Evolutionary conservation across 306 rosid genomes (phyloP).

Genomic region (Cucurbita pepo): DNA sequence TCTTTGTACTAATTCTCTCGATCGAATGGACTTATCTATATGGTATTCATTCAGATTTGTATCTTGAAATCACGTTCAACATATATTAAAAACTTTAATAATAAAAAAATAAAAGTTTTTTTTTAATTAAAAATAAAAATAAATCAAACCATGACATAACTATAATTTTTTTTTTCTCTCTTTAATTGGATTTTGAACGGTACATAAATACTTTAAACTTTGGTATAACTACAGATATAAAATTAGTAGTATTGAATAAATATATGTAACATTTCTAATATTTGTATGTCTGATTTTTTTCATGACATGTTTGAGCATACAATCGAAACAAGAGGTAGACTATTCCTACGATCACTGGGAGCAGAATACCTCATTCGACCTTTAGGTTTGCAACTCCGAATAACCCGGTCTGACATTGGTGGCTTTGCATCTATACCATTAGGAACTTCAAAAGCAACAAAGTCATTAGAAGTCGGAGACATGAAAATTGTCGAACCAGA

Average conservation of each 20-base stretch:
- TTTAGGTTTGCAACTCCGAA: neutral
- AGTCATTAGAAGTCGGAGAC: neutral
- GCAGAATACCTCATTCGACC: neutral
- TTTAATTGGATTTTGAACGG: too few species aligned
- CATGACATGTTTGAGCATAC: neutral
- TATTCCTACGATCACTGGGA: neutral
- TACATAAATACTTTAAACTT: too few species aligned
- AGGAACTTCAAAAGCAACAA: neutral
- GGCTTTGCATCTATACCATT: neutral
- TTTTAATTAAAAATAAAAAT: too few species aligned
- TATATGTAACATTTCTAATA: neutral
- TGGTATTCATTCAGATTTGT: too few species aligned
- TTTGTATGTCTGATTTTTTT: neutral
- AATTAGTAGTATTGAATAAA: neutral
- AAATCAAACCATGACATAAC: too few species aligned
- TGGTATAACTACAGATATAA: too few species aligned
- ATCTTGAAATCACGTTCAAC: too few species aligned
- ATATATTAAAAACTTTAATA: too few species aligned
- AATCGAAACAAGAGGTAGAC: neutral
- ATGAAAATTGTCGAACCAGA: neutral
- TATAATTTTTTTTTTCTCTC: too few species aligned
- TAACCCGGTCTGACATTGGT: neutral
- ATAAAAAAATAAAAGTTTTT: too few species aligned
- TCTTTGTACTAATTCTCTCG: too few species aligned
- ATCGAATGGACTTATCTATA: too few species aligned